Percentiles rank a stretch among this genome's conserved stretches.
Conservation (phyloP, 129 eudicot genomes). For the Kitagawia praeruptora region DNA sequence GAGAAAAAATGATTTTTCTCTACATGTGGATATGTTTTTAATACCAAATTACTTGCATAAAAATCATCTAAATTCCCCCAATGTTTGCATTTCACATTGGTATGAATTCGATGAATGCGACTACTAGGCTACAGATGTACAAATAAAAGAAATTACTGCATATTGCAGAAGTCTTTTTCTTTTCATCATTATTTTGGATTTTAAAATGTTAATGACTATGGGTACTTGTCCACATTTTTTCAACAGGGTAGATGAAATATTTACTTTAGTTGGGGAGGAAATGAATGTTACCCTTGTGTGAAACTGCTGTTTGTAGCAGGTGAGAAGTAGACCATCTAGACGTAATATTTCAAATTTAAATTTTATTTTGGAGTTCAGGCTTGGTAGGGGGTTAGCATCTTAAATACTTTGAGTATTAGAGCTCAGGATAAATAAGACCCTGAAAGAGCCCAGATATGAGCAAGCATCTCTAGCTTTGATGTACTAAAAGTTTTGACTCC, state of each 20-base stretch:
- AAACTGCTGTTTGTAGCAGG: conserved; percentile 11
- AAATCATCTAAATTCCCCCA: background rate
- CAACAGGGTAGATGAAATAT: conserved; percentile 67
- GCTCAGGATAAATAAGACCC: background rate
- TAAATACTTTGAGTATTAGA: background rate
- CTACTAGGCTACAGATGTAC: no score
- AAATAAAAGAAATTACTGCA: background rate
- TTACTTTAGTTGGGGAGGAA: conserved; percentile 63
- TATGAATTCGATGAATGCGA: background rate
- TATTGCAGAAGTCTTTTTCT: background rate
- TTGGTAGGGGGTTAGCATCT: background rate
- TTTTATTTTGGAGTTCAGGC: background rate
- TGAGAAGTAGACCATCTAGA: background rate
- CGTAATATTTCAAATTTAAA: background rate
- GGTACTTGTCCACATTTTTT: background rate
- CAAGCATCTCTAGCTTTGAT: no score
- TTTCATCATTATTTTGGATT: background rate
- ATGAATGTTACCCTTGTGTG: conserved; percentile 46
- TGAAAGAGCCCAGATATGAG: no score
- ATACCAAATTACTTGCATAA: background rate
- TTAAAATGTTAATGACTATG: background rate
- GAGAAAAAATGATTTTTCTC: background rate
- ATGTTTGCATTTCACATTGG: background rate
- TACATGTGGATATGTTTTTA: background rate
- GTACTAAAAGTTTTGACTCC: no score